Conservation (phyloP, 768 basidiomycete genomes). For the Tricholoma matsutake region DNA sequence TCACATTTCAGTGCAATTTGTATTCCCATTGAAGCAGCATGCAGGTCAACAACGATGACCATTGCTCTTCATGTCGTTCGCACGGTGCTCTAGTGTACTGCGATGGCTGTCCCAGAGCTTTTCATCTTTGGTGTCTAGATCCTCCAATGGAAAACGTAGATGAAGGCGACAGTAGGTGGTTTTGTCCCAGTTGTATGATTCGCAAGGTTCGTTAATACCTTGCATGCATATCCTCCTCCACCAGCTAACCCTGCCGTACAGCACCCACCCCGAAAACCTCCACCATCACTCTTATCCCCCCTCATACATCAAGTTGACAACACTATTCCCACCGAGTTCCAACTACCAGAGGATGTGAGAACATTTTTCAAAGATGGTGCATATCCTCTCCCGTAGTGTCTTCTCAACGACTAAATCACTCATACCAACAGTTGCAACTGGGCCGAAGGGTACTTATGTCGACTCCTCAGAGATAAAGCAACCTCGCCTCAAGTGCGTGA, state of each 20-base stretch:
- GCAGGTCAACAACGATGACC: slow-evolving; percentile 70
- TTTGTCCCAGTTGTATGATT: slow-evolving; percentile 69
- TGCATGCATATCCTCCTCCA: slow-evolving; percentile 13
- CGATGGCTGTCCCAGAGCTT: slow-evolving; percentile 94
- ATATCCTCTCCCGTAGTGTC: slow-evolving; percentile 20
- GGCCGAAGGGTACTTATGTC: slow-evolving; percentile 78
- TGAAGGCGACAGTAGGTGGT: slow-evolving; percentile 82
- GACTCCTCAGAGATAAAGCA: slow-evolving; percentile 75
- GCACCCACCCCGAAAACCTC: slow-evolving; percentile 67
- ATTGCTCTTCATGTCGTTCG: slow-evolving; percentile 82
- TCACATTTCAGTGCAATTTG: slow-evolving; percentile 7
- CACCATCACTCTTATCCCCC: slow-evolving; percentile 64
- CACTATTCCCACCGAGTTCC: slow-evolving; percentile 76
- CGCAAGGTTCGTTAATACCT: slow-evolving; percentile 50
- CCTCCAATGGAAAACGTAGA: slow-evolving; percentile 90
- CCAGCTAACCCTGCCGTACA: slow-evolving; percentile 29
- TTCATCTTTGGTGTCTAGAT: slow-evolving; percentile 95
- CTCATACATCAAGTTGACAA: slow-evolving; percentile 69
- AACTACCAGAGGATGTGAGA: slow-evolving; percentile 82
- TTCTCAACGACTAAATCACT: slow-evolving; percentile 13
- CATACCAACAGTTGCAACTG: slow-evolving; percentile 61
- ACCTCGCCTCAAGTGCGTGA: slow-evolving; percentile 77
- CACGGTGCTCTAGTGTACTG: slow-evolving; percentile 89
- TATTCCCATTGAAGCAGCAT: slow-evolving; percentile 9
- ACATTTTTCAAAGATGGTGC: slow-evolving; percentile 84